Evolutionary conservation across 2,329 filamentous ascomycete genomes (phyloP).

Genomic region (Daldinia sp.): DNA sequence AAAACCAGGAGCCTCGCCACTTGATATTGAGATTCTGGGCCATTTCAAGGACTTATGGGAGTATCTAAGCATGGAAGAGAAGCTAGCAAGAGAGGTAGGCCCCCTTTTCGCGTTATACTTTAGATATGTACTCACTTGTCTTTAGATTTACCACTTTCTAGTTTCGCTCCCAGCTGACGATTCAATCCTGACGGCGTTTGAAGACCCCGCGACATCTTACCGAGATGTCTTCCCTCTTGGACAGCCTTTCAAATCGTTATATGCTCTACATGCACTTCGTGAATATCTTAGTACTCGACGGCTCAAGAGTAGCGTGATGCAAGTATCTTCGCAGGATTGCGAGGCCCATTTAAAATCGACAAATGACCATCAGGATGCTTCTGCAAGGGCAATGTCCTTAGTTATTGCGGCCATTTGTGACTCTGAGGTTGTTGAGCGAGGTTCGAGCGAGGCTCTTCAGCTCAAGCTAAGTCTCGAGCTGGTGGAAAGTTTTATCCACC

Average conservation of each 20-base stretch:
- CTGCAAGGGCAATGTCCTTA: conserved; percentile 63
- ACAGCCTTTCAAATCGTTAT: conserved; percentile 79
- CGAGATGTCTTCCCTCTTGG: conserved; percentile 74
- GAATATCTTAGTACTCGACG: conserved; percentile 66
- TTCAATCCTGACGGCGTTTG: conserved; percentile 70
- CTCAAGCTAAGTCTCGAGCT: conserved; percentile 65
- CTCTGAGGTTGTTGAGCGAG: conserved; percentile 62
- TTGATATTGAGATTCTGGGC: conserved; percentile 83
- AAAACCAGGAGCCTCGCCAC: conserved; percentile 65
- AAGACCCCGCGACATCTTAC: conserved; percentile 64
- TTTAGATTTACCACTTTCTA: conserved; percentile 76
- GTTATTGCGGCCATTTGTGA: conserved; percentile 72
- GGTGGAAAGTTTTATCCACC: conserved; percentile 67
- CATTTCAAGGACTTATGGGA: conserved; percentile 88
- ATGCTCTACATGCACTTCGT: conserved; percentile 75
- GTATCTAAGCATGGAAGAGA: conserved; percentile 80
- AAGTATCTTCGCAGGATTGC: conserved; percentile 43
- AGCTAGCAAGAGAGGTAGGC: conserved; percentile 73
- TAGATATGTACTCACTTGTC: conserved; percentile 16
- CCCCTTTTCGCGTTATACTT: neutral
- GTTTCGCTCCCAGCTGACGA: conserved; percentile 76
- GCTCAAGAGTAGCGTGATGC: conserved; percentile 47
- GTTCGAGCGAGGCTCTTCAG: conserved; percentile 59
- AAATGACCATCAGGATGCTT: conserved; percentile 50
- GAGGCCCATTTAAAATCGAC: conserved; percentile 43